These are phyloP conservation scores for Penicillium lagena DNA, from an alignment of 495 filamentous ascomycete genomes.

Conservation along the genomic window DNA sequence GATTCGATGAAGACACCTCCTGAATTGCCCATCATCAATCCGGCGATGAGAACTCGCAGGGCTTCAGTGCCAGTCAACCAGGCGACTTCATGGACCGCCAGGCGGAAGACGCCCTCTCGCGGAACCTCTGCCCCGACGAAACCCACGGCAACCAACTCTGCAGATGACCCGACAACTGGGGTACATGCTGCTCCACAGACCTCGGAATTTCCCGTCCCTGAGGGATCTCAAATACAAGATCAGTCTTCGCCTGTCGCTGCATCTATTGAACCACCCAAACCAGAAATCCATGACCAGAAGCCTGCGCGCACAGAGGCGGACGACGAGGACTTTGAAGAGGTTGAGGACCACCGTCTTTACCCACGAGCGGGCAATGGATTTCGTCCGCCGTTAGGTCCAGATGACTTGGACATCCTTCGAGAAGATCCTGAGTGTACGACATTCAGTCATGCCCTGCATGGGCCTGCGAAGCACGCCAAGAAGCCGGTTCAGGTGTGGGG, in stretches of 20 bases:
- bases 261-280: conserved; percentile 4
- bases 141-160: not conserved
- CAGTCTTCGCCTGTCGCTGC: not conserved
- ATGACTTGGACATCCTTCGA: conserved; percentile 35
- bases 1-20: too few relatives aligned
- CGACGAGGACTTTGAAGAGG: conserved; percentile 28
- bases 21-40: too few relatives aligned
- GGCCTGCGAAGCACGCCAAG: conserved; percentile 9
- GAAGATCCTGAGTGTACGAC: conserved; percentile 36
- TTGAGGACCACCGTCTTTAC: conserved; percentile 53
- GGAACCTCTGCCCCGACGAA: not conserved
- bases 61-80: not conserved
- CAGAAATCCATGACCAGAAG: not conserved
- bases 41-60: not conserved
- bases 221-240: not conserved
- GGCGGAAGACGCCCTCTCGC: too few relatives aligned
- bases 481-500: not conserved
- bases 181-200: not conserved
- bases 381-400: conserved; percentile 19
- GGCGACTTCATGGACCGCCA: too few relatives aligned
- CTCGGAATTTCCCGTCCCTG: not conserved
- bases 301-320: conserved; percentile 2
- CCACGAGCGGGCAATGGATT: conserved; percentile 57
- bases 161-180: too few relatives aligned
- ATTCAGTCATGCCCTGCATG: conserved; percentile 37